Evolutionary conservation across 805 yeast genomes (phyloP), one percentile per base, ranked within the genome.

Genomic region (Priceomyces medius): DNA sequence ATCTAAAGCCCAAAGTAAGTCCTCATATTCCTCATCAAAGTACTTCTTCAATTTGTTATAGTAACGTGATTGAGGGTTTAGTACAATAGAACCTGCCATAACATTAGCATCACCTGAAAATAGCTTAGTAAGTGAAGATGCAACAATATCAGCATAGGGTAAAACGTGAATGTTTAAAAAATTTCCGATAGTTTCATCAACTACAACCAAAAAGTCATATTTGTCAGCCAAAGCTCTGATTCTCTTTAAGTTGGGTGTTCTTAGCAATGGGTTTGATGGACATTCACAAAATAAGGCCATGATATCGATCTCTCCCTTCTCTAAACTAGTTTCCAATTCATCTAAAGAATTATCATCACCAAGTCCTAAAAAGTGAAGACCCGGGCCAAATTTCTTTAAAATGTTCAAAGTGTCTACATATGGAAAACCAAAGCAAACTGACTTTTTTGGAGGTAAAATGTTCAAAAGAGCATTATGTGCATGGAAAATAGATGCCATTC

Each of bases 171-270:
- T 76, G 63, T 93, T 93, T 46, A 85, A 73, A 56, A 88, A 83
- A 54, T 93, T 93, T 12, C 97, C 97, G 17, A 90, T 85, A 1
- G 98, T 93, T 58, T 93, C 99, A 64, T 93, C 99, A 29, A 93
- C 84, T 13, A 87, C 86, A 24, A 93, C 80, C 12, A 82, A 81
- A 63, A 93, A 93, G 2, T 76, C 74, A 64, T 75, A 86, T 50
- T 82, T 71, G 45, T 79, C 79, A 3, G 95, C 81, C 41, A 93
- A 71, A 41, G 72, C 58, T 42, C 83, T 75, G 44, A 89, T 76
- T 51, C 81, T 76, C 31, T 59, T 59, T 54, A 93, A 66, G 58
- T 95, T 79, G 1, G 97, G 96, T 34, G 96, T 85, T 55, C 81
- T 85, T 47, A 95, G 69, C 45, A 90, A 68, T n/a, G 98, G 98